Evolutionary conservation across 1,284 basidiomycete genomes (phyloP).

Genomic region (Ustilago bromivora): DNA sequence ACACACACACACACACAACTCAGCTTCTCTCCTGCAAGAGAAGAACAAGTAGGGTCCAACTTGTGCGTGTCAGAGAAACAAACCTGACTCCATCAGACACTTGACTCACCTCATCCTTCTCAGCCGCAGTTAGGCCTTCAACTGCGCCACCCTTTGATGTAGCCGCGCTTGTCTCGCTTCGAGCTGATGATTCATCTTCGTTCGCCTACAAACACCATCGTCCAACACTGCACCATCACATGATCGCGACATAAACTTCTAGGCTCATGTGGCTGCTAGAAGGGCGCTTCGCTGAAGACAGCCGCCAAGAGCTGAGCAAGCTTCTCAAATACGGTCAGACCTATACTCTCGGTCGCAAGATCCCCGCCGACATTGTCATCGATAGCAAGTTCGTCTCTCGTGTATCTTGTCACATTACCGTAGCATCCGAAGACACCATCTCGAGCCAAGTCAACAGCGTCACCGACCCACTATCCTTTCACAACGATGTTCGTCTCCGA

Average conservation of each 20-base stretch:
- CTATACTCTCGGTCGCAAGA: slow-evolving; percentile 59
- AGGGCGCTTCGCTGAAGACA: slow-evolving; percentile 50
- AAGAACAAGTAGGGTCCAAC: slow-evolving; percentile 20
- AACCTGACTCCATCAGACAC: background rate
- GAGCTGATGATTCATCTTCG: background rate
- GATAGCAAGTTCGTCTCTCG: slow-evolving; percentile 58
- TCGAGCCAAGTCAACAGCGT: slow-evolving; percentile 4
- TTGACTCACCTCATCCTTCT: background rate
- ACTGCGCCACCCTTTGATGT: background rate
- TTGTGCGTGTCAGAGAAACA: background rate
- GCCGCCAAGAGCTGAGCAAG: slow-evolving; percentile 45
- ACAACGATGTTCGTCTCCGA: slow-evolving; percentile 26
- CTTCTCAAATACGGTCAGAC: slow-evolving; percentile 54
- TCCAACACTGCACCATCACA: background rate
- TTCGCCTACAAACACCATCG: background rate
- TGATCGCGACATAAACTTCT: background rate
- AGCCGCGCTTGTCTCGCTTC: too few species aligned
- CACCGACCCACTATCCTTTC: slow-evolving; percentile 27
- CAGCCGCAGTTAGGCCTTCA: background rate
- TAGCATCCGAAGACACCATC: slow-evolving; percentile 29
- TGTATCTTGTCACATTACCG: slow-evolving; percentile 39
- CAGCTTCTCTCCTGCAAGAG: background rate
- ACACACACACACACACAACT: background rate
- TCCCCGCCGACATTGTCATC: slow-evolving; percentile 58
- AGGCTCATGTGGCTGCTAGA: slow-evolving; percentile 55